phyloP scores from a whole-genome alignment of 768 basidiomycete species.

The Pulveroboletus sp. region DNA sequence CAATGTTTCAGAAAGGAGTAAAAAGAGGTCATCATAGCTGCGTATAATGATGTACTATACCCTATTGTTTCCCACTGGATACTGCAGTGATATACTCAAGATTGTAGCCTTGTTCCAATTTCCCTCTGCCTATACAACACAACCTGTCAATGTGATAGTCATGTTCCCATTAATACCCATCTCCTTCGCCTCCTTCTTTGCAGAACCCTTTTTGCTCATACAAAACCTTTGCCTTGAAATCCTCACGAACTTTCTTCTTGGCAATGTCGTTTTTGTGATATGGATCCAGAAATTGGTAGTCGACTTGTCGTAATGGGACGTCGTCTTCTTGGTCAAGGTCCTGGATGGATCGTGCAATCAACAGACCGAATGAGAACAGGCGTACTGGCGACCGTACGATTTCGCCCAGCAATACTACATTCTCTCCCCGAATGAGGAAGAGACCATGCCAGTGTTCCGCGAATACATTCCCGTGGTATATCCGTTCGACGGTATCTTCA shows the following conservation, averaged over 20 bases:
- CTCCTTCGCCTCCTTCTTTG: conserved; percentile 94
- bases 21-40: conserved; percentile 46
- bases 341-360: conserved; percentile 37
- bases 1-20: conserved; percentile 53
- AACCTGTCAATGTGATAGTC: conserved; percentile 10
- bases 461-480: conserved; percentile 85
- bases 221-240: conserved; percentile 75
- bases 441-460: conserved; percentile 87
- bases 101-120: conserved; percentile 16
- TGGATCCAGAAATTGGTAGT: conserved; percentile 63
- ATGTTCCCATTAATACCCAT: conserved; percentile 64
- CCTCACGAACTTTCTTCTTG: conserved; percentile 74
- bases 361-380: conserved; percentile 2
- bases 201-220: conserved; percentile 86
- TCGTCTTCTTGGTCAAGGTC: conserved; percentile 93
- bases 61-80: conserved; percentile 22
- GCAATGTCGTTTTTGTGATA: conserved; percentile 74
- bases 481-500: conserved; percentile 91
- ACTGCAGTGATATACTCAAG: conserved; percentile 9
- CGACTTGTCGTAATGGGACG: conserved; percentile 70
- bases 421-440: conserved; percentile 95
- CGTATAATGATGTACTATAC: conserved; percentile 16
- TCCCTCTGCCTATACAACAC: conserved; percentile 1
- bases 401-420: conserved; percentile 95
- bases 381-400: conserved; percentile 58